Conservation (phyloP, 2,329 filamentous ascomycete species). For the Stemphylium lycopersici region DNA sequence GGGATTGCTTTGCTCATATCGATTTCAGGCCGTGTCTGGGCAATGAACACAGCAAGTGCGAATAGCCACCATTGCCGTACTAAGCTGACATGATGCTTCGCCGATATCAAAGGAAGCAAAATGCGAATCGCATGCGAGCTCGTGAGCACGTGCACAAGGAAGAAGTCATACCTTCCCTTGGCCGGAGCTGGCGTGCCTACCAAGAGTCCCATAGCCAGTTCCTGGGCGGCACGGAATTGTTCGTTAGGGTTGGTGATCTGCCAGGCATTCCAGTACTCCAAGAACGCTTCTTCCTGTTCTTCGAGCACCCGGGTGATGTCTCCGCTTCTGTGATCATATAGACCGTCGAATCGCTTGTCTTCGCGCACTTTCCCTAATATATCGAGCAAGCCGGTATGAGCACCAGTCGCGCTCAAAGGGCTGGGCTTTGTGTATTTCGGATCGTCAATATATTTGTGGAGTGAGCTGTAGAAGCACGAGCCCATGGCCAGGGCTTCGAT, state of each 20-base stretch:
- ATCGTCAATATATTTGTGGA: conserved; percentile 72
- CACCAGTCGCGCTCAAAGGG: conserved; percentile 50
- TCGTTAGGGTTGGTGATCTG: conserved; percentile 67
- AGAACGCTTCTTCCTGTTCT: conserved; percentile 69
- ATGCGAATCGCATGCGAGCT: conserved; percentile 84
- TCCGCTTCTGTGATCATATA: conserved; percentile 65
- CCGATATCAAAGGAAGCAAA: conserved; percentile 77
- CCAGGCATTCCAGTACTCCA: conserved; percentile 95
- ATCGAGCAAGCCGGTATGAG: conserved; percentile 67
- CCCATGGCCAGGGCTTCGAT: conserved; percentile 84
- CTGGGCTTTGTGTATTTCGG: conserved; percentile 71
- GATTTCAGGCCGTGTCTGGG: conserved; percentile 74
- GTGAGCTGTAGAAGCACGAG: conserved; percentile 62
- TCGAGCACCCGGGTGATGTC: conserved; percentile 73
- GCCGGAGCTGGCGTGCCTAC: conserved; percentile 54
- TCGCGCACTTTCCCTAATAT: conserved; percentile 71
- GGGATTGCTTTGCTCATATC: conserved; percentile 66
- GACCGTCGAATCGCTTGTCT: conserved; percentile 72
- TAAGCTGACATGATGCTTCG: conserved; percentile 72
- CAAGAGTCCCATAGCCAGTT: conserved; percentile 64
- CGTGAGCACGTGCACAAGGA: conserved; percentile 80
- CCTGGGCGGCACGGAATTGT: conserved; percentile 75
- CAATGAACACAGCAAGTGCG: conserved; percentile 76
- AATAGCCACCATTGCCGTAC: conserved; percentile 91
- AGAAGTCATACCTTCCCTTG: conserved; percentile 74